These are phyloP conservation scores for Yamadazyma akitaensis DNA, from an alignment of 805 yeast species.

Conservation along the genomic window DNA sequence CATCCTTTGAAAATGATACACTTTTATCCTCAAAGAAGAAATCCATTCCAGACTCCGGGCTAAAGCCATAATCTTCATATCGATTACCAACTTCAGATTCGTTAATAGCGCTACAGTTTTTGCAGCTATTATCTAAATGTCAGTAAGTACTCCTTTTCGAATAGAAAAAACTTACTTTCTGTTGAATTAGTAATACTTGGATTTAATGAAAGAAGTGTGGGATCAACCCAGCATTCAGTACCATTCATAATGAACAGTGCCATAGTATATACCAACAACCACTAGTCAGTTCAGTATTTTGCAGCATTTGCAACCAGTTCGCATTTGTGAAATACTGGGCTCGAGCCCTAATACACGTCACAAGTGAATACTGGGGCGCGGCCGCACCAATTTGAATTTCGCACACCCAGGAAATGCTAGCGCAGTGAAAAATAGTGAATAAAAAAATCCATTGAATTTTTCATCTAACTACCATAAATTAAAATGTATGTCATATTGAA, in stretches of 20 bases:
- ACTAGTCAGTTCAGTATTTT: neutral
- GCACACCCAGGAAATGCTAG: neutral
- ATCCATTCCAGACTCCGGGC: neutral
- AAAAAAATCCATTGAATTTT: constrained; percentile 7
- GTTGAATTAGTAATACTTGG: neutral
- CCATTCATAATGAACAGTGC: neutral
- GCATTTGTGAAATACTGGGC: neutral
- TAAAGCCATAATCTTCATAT: neutral
- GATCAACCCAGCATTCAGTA: neutral
- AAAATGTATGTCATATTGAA: constrained; percentile 7
- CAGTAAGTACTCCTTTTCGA: neutral
- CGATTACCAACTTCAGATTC: neutral
- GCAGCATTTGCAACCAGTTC: neutral
- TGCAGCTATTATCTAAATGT: neutral
- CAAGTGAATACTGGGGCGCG: neutral
- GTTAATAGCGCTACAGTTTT: neutral
- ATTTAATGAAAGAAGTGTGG: neutral
- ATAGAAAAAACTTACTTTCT: neutral
- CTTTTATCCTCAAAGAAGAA: neutral
- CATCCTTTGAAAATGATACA: neutral
- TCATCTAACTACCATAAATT: constrained; percentile 9
- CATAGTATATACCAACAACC: neutral
- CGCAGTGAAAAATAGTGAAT: constrained; percentile 7
- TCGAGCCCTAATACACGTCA: neutral
- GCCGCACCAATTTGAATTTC: neutral